Conservation (phyloP, 2,329 filamentous ascomycete genomes). For the Huntiella omanensis region DNA sequence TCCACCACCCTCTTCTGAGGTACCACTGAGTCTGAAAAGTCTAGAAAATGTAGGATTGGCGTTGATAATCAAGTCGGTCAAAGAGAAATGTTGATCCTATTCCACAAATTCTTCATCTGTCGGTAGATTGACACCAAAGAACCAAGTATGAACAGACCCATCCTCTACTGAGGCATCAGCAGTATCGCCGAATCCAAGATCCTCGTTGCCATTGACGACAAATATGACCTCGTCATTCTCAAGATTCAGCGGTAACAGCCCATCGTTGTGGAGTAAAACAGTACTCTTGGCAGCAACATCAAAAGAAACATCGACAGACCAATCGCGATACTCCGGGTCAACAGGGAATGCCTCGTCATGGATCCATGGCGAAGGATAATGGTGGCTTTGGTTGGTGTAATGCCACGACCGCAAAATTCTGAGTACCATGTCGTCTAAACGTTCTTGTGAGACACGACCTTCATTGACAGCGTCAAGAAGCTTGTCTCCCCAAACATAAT, state of each 20-base stretch:
- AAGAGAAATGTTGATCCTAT: not conserved
- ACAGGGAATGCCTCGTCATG: not conserved
- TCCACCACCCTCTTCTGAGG: no score
- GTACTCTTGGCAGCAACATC: constrained; percentile 34
- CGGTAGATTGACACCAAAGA: no score
- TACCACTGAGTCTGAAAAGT: no score
- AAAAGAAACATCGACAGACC: constrained; percentile 34
- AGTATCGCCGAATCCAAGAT: no score
- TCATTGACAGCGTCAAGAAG: constrained; percentile 35
- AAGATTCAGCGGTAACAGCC: constrained; percentile 35
- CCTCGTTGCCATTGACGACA: constrained; percentile 16
- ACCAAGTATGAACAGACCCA: no score
- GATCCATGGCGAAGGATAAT: constrained; percentile 34
- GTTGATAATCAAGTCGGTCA: not conserved
- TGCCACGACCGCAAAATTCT: constrained; percentile 47
- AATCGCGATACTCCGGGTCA: not conserved
- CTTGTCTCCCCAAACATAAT: constrained; percentile 35
- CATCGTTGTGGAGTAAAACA: constrained; percentile 50
- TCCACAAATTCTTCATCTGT: no score
- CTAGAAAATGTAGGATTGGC: no score
- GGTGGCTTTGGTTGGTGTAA: constrained; percentile 30
- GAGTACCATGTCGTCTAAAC: constrained; percentile 48
- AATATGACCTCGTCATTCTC: constrained; percentile 22
- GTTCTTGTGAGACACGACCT: constrained; percentile 36
- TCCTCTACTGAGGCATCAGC: no score